These are phyloP conservation scores for Aspergillus terreus DNA, from an alignment of 2,329 filamentous ascomycete genomes.

Conservation along the genomic window DNA sequence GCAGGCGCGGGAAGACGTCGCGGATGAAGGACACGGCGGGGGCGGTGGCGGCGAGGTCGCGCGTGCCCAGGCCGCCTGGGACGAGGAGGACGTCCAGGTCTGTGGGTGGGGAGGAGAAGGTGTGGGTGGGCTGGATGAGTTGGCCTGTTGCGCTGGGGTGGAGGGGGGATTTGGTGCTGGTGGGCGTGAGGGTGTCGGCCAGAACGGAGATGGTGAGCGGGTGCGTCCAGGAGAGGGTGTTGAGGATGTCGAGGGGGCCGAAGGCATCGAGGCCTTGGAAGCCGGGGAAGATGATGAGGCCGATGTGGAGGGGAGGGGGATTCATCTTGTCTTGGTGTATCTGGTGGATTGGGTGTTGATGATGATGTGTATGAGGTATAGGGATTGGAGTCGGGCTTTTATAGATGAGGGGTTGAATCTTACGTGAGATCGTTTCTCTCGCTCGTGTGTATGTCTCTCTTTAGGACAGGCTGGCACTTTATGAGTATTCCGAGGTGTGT, in stretches of 20 bases:
- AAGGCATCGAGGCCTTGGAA: slow-evolving; percentile 43
- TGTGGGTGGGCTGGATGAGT: slow-evolving; percentile 49
- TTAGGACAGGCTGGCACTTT: too few relatives aligned
- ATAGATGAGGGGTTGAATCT: too few relatives aligned
- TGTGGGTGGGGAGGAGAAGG: slow-evolving; percentile 50
- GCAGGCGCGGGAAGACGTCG: slow-evolving; percentile 45
- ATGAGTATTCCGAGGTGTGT: too few relatives aligned
- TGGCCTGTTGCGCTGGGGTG: slow-evolving; percentile 24
- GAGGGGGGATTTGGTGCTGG: slow-evolving; percentile 27
- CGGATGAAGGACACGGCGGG: slow-evolving; percentile 46
- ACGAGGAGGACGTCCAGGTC: slow-evolving; percentile 61
- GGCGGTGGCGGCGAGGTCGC: slow-evolving; percentile 24
- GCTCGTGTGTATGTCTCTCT: too few relatives aligned
- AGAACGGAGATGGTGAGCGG: slow-evolving; percentile 27
- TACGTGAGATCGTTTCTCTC: too few relatives aligned
- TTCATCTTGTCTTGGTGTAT: neutral
- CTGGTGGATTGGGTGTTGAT: neutral
- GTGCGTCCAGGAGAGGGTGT: slow-evolving; percentile 21
- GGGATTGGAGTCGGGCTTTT: too few relatives aligned
- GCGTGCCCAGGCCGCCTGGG: slow-evolving; percentile 57
- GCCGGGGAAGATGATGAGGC: slow-evolving; percentile 34
- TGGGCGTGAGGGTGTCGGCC: slow-evolving; percentile 28
- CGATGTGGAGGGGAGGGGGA: slow-evolving; percentile 4
- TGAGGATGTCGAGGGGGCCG: slow-evolving; percentile 48
- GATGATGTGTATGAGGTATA: neutral